Conservation (phyloP, 371 early-diverging fungal genomes). For the Mucor plumbeus region DNA sequence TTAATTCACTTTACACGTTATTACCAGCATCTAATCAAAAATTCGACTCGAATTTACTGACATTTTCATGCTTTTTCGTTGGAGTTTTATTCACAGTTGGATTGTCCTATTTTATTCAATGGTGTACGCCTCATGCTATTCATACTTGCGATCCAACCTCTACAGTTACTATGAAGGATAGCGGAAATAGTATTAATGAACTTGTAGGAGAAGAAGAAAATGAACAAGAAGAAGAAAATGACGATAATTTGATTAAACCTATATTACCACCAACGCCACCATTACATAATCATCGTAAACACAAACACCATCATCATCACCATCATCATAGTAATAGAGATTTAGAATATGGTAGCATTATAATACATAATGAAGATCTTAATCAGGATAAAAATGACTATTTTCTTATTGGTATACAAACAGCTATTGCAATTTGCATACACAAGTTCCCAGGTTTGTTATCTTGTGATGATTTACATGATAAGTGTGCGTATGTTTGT, state of each 20-base stretch:
- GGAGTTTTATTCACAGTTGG: constrained; percentile 27
- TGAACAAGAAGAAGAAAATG: not conserved
- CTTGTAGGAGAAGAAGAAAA: not conserved
- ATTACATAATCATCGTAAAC: constrained; percentile 1
- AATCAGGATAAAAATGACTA: constrained; percentile 19
- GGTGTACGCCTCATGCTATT: constrained; percentile 30
- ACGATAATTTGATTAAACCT: not conserved
- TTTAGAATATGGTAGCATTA: constrained; percentile 1
- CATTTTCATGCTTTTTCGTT: constrained; percentile 26
- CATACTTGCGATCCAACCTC: constrained; percentile 27
- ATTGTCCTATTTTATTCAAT: constrained; percentile 21
- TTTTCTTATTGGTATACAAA: constrained; percentile 64
- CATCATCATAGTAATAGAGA: not conserved
- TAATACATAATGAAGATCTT: not conserved
- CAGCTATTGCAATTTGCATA: constrained; percentile 71
- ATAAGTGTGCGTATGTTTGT: not conserved
- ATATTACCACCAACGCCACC: not conserved
- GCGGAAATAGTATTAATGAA: not conserved
- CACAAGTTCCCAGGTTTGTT: constrained; percentile 71
- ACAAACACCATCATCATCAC: constrained; percentile 1
- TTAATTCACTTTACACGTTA: constrained; percentile 33
- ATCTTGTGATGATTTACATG: constrained; percentile 7
- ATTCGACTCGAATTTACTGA: constrained; percentile 18
- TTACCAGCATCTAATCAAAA: constrained; percentile 32
- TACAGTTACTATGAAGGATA: not conserved